Evolutionary conservation across 1,284 basidiomycete genomes (phyloP).

Genomic region (Puccinia coronata): DNA sequence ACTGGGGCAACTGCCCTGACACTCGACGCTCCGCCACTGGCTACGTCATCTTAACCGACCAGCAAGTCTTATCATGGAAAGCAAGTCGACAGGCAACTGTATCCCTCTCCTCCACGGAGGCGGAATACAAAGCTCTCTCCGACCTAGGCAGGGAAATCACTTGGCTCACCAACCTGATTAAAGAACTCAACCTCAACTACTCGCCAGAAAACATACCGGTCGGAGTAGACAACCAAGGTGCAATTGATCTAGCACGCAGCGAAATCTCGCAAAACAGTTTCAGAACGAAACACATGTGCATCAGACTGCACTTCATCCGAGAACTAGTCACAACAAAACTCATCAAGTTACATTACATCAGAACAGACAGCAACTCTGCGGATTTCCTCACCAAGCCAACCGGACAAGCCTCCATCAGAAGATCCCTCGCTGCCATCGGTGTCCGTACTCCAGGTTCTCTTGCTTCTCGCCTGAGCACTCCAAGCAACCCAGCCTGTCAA

Average conservation of each 20-base stretch:
- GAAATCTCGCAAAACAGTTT: no score
- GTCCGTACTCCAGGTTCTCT: neutral
- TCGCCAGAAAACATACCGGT: neutral
- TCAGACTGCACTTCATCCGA: neutral
- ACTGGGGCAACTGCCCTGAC: slow-evolving; percentile 6
- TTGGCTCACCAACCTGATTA: neutral
- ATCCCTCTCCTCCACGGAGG: slow-evolving; percentile 4
- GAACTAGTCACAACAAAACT: neutral
- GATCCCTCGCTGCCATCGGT: neutral
- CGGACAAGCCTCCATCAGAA: neutral
- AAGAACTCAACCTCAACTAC: slow-evolving; percentile 2
- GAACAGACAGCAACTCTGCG: neutral
- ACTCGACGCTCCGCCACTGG: slow-evolving; percentile 11
- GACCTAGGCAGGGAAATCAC: neutral
- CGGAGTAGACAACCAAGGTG: slow-evolving; percentile 5
- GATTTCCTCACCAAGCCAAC: slow-evolving; percentile 15
- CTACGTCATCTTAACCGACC: neutral
- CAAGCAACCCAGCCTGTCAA: neutral
- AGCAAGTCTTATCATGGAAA: neutral
- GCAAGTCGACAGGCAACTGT: neutral
- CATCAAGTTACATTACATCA: neutral
- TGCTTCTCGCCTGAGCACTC: neutral
- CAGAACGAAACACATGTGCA: slow-evolving; percentile 26
- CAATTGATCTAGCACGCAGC: neutral
- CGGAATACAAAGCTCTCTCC: slow-evolving; percentile 20